phyloP scores from a whole-genome alignment of 2,329 filamentous ascomycete genomes.

The Teratosphaeria pseudoeucalypti region DNA sequence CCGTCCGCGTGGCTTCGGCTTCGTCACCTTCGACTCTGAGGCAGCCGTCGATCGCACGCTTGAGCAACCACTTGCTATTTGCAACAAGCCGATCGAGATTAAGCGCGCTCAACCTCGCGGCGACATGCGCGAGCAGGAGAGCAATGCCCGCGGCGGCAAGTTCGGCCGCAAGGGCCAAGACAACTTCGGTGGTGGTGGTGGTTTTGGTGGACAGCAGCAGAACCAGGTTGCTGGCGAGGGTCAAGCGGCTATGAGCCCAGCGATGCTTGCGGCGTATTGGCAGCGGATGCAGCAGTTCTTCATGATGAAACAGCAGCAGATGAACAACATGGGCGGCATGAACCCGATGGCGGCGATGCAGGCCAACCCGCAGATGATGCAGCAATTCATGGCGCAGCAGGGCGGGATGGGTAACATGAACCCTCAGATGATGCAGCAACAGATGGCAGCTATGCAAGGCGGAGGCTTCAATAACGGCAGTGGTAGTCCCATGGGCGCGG shows the following conservation, averaged over 20 bases:
- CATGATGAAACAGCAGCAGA: constrained; percentile 45
- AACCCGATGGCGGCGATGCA: constrained; percentile 15
- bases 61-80: constrained; percentile 74
- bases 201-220: constrained; percentile 17
- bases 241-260: constrained; percentile 70
- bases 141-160: constrained; percentile 37
- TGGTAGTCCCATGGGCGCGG: constrained; percentile 18
- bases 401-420: constrained; percentile 39
- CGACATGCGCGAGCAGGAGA: constrained; percentile 82
- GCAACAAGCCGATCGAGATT: constrained; percentile 93
- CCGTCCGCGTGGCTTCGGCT: constrained; percentile 90
- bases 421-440: constrained; percentile 42
- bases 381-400: constrained; percentile 27
- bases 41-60: constrained; percentile 88
- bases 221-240: constrained; percentile 10
- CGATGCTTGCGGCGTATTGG: constrained; percentile 98
- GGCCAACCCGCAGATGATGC: constrained; percentile 43
- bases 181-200: constrained; percentile 19
- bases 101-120: constrained; percentile 95
- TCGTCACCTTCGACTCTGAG: constrained; percentile 96
- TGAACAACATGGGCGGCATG: constrained; percentile 30
- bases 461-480: constrained; percentile 23
- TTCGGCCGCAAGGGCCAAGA: constrained; percentile 25
- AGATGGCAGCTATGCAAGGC: constrained; percentile 35
- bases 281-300: constrained; percentile 98